Evolutionary conservation across 495 filamentous ascomycete genomes (phyloP), one percentile per base, ranked within the genome.

Genomic region (Lophiostoma macrostomum): DNA sequence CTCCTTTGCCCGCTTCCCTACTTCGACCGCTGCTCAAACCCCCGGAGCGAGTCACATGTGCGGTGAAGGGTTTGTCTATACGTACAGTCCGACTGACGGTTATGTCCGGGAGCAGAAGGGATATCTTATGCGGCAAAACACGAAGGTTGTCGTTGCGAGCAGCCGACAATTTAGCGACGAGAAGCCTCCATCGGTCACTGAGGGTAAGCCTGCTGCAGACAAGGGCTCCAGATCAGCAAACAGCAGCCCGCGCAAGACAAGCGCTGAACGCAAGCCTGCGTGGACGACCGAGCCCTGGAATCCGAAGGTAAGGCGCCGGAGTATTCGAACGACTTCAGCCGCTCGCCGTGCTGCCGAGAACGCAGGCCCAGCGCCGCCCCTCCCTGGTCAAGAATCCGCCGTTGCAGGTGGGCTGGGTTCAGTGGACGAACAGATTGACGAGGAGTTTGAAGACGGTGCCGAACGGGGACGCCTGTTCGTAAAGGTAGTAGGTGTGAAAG

Each of bases 261-360:
- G 76, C 65, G 79, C 58, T 41, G 68, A 73, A 34, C 80, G 90
- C 28, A 82, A 65, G 42, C 58, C 58, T 32, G 55, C 54, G 0
- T 95, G 91, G 90, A 95, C 88, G 14, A 90, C 93, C 16, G 93
- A 95, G 61, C 94, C 93, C 4, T 98, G 93, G 93, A 96, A 95
- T 70, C 79, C 82, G 8, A 84, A 86, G 60, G 73, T 78, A 22
- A 75, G 87, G 46, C 80, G 88, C 18, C 78, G 80, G 50, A 88
- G 85, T 63, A 72, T 83, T 29, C 77, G 84, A 37, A 69, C 77
- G 16, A 73, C 78, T 22, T 73, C 75, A 16, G 78, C 80, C 39
- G 74, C 76, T 38, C 82, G 85, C 29, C 79, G 85, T 31, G 85
- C 83, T 66, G 76, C 82, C 22, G 66, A n/a, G n/a, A n/a, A 72